Evolutionary conservation across 179 eudicot genomes (phyloP).

Genomic region (Patellifolia procumbens): DNA sequence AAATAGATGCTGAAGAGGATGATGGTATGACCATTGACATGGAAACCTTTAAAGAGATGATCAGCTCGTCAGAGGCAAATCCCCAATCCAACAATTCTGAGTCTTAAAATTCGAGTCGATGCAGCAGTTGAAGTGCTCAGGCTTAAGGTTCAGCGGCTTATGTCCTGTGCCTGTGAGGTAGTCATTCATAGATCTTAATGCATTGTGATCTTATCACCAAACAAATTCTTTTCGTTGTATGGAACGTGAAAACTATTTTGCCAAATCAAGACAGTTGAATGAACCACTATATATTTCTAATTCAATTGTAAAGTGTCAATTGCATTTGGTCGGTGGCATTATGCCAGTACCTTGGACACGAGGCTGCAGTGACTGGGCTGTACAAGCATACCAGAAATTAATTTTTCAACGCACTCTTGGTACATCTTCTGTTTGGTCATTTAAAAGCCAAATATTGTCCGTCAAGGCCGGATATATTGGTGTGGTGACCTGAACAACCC

Average conservation of each 20-base stretch:
- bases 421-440: too few relatives aligned
- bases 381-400: too few relatives aligned
- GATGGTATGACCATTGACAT: conserved; percentile 60
- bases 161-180: conserved; percentile 1
- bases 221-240: neutral
- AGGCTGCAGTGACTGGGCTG: too few relatives aligned
- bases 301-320: conserved; percentile 45
- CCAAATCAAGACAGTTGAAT: neutral
- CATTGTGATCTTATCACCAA: neutral
- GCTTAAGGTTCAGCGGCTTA: neutral
- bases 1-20: conserved; percentile 44
- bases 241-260: neutral
- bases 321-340: conserved; percentile 1
- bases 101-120: neutral
- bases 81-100: conserved; percentile 36
- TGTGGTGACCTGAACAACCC: too few relatives aligned
- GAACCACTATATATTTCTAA: conserved; percentile 25
- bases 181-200: neutral
- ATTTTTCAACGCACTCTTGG: too few relatives aligned
- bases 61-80: conserved; percentile 47
- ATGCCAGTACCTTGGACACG: too few relatives aligned
- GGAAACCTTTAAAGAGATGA: conserved; percentile 54
- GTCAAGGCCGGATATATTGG: too few relatives aligned
- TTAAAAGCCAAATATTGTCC: too few relatives aligned
- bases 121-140: neutral